These are phyloP conservation scores for Mrakia blollopis DNA, from an alignment of 768 basidiomycete genomes.

Conservation along the genomic window DNA sequence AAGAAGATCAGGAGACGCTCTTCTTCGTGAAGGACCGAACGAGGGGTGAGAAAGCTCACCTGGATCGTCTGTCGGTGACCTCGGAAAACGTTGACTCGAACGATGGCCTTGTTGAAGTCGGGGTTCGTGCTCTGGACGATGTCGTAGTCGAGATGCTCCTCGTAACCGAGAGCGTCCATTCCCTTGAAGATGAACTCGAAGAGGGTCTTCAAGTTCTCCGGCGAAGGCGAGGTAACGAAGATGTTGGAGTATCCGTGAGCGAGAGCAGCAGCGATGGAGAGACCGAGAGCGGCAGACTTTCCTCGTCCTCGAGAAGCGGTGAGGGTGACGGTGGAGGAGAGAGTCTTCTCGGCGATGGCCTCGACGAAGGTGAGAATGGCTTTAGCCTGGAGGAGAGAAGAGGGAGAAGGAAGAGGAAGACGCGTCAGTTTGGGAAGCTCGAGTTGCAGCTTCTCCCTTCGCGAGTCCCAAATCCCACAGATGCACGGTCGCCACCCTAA, in stretches of 20 bases:
- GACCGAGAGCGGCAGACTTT: conserved; percentile 91
- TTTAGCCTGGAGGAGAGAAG: conserved; percentile 51
- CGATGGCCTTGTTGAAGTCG: conserved; percentile 90
- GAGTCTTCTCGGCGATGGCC: conserved; percentile 84
- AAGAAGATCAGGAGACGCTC: neutral
- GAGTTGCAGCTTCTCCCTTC: too few species aligned
- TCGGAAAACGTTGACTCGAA: conserved; percentile 88
- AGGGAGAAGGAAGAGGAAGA: neutral
- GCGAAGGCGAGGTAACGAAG: conserved; percentile 94
- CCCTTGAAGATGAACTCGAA: conserved; percentile 98
- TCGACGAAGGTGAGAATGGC: conserved; percentile 92
- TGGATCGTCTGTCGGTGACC: conserved; percentile 95
- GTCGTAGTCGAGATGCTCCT: conserved; percentile 97
- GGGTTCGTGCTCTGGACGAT: conserved; percentile 94
- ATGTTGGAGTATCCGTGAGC: conserved; percentile 94
- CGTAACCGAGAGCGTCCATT: conserved; percentile 86
- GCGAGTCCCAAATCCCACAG: neutral
- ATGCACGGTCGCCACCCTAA: neutral
- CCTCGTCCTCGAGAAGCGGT: conserved; percentile 93
- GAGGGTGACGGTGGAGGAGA: conserved; percentile 89
- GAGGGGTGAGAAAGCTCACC: conserved; percentile 48
- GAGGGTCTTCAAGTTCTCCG: conserved; percentile 95
- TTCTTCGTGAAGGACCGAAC: neutral
- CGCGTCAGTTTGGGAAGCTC: neutral
- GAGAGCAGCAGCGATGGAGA: conserved; percentile 87